phyloP scores from a whole-genome alignment of 1,139 yeast species.

The Eremothecium cymbalariae region DNA sequence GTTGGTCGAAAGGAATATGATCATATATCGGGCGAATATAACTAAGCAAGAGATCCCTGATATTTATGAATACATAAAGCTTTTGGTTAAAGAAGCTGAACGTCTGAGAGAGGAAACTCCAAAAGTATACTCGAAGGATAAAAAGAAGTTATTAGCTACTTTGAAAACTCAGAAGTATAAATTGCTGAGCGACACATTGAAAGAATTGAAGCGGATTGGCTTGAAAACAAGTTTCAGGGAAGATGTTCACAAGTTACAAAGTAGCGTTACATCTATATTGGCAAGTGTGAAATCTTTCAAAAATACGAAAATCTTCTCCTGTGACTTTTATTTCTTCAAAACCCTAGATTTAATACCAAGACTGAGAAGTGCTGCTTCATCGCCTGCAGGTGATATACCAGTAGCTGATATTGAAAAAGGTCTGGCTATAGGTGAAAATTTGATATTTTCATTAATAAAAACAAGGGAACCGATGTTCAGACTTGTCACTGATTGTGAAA shows the following conservation, averaged over 20 bases:
- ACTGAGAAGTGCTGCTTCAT: conserved; percentile 54
- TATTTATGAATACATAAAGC: conserved; percentile 46
- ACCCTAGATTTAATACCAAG: conserved; percentile 75
- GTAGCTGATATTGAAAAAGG: conserved; percentile 67
- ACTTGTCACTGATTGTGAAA: conserved; percentile 26
- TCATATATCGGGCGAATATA: conserved; percentile 38
- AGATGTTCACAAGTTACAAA: conserved; percentile 55
- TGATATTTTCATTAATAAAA: conserved; percentile 47
- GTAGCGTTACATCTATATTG: conserved; percentile 55
- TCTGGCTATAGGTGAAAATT: conserved; percentile 69
- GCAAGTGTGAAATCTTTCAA: conserved; percentile 46
- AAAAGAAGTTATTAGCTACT: conserved; percentile 63
- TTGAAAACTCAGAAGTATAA: conserved; percentile 75
- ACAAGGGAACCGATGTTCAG: conserved; percentile 41
- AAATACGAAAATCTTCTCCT: conserved; percentile 36
- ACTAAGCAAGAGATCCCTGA: conserved; percentile 31
- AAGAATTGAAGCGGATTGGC: conserved; percentile 69
- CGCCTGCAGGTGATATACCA: conserved; percentile 68
- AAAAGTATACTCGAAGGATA: conserved; percentile 54
- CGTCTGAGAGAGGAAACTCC: conserved; percentile 74
- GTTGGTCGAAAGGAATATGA: conserved; percentile 50
- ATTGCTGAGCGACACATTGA: conserved; percentile 65
- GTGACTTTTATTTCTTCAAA: conserved; percentile 58
- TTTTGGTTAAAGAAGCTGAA: conserved; percentile 50
- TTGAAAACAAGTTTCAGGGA: conserved; percentile 56